These are phyloP conservation scores for Dactylis glomerata DNA, from an alignment of 176 grass and related monocot species.

Conservation along the genomic window DNA sequence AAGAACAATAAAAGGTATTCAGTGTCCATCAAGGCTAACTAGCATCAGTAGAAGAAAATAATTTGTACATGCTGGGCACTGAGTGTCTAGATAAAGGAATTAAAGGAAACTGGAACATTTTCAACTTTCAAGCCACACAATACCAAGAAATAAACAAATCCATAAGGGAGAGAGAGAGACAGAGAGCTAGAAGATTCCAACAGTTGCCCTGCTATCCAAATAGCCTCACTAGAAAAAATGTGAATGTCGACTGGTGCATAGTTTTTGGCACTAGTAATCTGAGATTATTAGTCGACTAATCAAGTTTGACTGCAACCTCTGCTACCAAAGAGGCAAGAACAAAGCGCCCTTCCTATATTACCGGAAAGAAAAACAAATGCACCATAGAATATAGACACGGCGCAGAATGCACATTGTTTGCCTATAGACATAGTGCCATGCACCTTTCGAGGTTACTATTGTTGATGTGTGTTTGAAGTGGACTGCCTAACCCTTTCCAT, in stretches of 20 bases:
- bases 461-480: too few species aligned
- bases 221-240: neutral
- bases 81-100: neutral
- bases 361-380: neutral
- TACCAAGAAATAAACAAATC: neutral
- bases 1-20: slow-evolving; percentile 23
- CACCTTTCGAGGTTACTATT: neutral
- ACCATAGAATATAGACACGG: neutral
- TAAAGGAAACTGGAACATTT: neutral
- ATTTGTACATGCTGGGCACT: neutral
- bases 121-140: slow-evolving; percentile 14
- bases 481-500: too few species aligned
- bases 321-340: neutral
- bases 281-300: neutral
- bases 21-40: neutral
- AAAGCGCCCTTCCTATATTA: neutral
- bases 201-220: neutral
- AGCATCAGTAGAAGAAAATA: neutral
- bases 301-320: slow-evolving; percentile 1
- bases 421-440: neutral
- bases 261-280: neutral
- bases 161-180: neutral
- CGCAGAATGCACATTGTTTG: too few species aligned
- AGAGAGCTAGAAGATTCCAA: neutral
- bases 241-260: neutral